Percentiles rank a stretch among this genome's conserved stretches.
phyloP scores from a whole-genome alignment of 2,329 filamentous ascomycete species.

The Fusarium guadeloupense region DNA sequence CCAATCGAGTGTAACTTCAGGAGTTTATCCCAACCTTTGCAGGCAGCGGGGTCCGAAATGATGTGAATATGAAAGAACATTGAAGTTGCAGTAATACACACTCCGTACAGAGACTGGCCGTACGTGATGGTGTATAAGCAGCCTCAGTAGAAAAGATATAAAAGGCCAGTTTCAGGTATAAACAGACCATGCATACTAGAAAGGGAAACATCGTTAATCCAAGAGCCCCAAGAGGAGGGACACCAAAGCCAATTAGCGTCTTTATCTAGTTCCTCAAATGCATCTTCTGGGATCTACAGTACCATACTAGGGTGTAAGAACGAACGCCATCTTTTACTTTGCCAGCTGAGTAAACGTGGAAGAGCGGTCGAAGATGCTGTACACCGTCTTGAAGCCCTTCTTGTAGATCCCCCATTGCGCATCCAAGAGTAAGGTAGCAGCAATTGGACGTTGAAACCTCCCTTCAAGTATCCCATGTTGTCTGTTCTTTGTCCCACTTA shows the following conservation, averaged over 20 bases:
- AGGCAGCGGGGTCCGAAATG: constrained; percentile 27
- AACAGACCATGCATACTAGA: neutral
- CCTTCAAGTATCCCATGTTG: constrained; percentile 11
- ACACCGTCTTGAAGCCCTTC: constrained; percentile 3
- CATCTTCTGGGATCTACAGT: constrained; percentile 4
- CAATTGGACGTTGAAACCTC: constrained; percentile 17
- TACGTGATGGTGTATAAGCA: neutral
- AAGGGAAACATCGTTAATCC: neutral
- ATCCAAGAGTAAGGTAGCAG: neutral
- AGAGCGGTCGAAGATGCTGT: constrained; percentile 17
- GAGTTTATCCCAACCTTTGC: constrained; percentile 31
- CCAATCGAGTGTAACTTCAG: constrained; percentile 18
- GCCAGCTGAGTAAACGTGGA: constrained; percentile 9
- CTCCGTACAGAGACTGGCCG: neutral
- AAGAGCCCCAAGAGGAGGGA: neutral
- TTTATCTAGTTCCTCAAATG: neutral
- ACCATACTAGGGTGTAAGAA: neutral
- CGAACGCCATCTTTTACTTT: constrained; percentile 16
- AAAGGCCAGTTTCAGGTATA: neutral
- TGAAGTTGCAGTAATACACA: neutral
- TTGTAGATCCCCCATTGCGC: constrained; percentile 22
- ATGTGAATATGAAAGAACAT: constrained; percentile 5
- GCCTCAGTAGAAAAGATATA: neutral
- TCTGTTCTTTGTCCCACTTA: neutral
- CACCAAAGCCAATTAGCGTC: neutral